Conservation (phyloP, 768 basidiomycete species). For the Pholiota microspora region DNA sequence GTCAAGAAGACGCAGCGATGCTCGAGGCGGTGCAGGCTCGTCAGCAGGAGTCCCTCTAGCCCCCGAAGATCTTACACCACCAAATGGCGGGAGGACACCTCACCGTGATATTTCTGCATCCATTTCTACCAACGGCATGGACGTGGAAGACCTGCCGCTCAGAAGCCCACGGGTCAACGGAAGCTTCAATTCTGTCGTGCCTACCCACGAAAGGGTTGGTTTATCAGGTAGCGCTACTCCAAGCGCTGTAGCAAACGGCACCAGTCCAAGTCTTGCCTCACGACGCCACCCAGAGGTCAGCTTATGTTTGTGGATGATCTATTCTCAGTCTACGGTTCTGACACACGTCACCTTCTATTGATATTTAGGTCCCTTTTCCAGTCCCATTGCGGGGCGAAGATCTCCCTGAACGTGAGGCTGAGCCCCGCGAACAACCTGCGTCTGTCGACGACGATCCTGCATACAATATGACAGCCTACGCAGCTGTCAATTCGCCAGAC, state of each 20-base stretch:
- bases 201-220: not conserved
- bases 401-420: not conserved
- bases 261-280: not conserved
- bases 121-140: not conserved
- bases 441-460: slow-evolving; percentile 1
- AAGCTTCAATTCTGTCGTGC: not conserved
- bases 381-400: not conserved
- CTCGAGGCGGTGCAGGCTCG: not conserved
- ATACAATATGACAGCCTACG: slow-evolving; percentile 7
- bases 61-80: not conserved
- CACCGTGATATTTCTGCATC: not conserved
- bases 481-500: slow-evolving; percentile 8
- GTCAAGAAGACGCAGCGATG: slow-evolving; percentile 4
- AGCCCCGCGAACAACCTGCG: not conserved
- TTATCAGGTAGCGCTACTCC: not conserved
- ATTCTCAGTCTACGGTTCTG: not conserved
- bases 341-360: not conserved
- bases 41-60: slow-evolving; percentile 1
- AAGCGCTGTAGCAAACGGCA: not conserved
- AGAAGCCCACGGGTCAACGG: slow-evolving; percentile 7
- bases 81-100: slow-evolving; percentile 2
- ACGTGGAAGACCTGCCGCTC: slow-evolving; percentile 1
- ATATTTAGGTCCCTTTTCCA: not conserved
- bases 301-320: not conserved
- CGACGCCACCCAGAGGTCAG: slow-evolving; percentile 5